Evolutionary conservation across 345 rosid genomes (phyloP), one percentile per base, ranked within the genome.

Genomic region (Pugionium cornutum): DNA sequence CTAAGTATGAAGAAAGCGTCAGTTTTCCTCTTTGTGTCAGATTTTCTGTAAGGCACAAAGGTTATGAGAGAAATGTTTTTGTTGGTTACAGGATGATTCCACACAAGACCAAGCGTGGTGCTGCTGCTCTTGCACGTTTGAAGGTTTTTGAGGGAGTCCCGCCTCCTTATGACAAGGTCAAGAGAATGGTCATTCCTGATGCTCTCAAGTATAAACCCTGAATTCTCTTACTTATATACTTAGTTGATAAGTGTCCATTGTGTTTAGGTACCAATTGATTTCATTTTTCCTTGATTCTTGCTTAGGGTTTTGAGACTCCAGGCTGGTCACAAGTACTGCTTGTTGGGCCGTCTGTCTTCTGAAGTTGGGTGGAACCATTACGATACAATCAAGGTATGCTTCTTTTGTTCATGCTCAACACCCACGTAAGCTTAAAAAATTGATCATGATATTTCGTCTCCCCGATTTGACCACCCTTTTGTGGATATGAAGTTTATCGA

Each of bases 161-260:
- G 2, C 78, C 91, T 2, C 96, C 97, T 7, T 91, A 80, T 66
- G 94, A 91, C 69, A 91, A 83, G 77, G 75, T 69, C 44, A 91
- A 91, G 82, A 86, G 88, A 55, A 91, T 91, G 97, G 94, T 86
- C 46, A 77, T 91, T 37, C 97, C 97, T 3, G 97, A 91, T 79
- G 94, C 97, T 41, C 91, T 91, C 58, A 88, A 86, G 91, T 91
- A 55, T 70, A 70, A 52, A 45, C 68, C 8, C 2, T 1, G 40
- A 1, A 11, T 30, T 37, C 60, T 57, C 0, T 64, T 28, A 34
- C 35, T 41, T 58, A 6, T 58, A 2, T 30, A 9, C 32, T 1
- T 28, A 2, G 7, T 31, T 0, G 31, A 2, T 26, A 5, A 5
- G n/a, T 39, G 25, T 5, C 0, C 25, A 26, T 0, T 46, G 48